Conservation (phyloP, 495 filamentous ascomycete species). For the Xylaria bambusicola region DNA sequence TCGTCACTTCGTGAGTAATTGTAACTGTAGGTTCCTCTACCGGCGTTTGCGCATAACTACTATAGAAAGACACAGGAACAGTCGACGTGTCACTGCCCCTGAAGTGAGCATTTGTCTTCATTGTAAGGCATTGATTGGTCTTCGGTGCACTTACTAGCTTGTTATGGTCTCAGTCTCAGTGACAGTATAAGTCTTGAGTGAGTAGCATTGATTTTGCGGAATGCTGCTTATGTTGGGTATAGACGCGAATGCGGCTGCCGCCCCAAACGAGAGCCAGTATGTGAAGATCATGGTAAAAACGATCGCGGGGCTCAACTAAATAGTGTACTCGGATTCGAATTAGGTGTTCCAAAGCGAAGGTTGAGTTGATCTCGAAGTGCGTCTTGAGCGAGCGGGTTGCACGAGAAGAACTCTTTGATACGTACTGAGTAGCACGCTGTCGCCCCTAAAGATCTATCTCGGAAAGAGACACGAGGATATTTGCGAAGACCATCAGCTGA, state of each 20-base stretch:
- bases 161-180: conserved; percentile 27
- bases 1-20: conserved; percentile 19
- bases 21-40: conserved; percentile 20
- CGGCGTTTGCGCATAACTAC: conserved; percentile 10
- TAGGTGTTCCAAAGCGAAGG: conserved; percentile 1
- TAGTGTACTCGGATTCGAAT: not conserved
- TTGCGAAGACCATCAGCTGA: not conserved
- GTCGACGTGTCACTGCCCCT: conserved; percentile 20
- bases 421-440: not conserved
- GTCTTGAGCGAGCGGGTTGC: not conserved
- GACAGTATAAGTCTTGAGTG: conserved; percentile 20
- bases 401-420: not conserved
- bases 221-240: conserved; percentile 12
- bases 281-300: conserved; percentile 25
- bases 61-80: conserved; percentile 18
- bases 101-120: conserved; percentile 15
- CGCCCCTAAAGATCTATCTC: not conserved
- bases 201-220: conserved; percentile 18
- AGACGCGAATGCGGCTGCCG: conserved; percentile 22
- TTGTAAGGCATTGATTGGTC: not conserved
- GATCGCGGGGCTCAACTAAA: not conserved
- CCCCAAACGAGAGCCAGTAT: conserved; percentile 21
- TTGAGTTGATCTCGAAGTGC: not conserved
- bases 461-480: not conserved
- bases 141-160: conserved; percentile 26